Evolutionary conservation across 495 filamentous ascomycete species (phyloP).

Genomic region (Rhypophila decipiens): DNA sequence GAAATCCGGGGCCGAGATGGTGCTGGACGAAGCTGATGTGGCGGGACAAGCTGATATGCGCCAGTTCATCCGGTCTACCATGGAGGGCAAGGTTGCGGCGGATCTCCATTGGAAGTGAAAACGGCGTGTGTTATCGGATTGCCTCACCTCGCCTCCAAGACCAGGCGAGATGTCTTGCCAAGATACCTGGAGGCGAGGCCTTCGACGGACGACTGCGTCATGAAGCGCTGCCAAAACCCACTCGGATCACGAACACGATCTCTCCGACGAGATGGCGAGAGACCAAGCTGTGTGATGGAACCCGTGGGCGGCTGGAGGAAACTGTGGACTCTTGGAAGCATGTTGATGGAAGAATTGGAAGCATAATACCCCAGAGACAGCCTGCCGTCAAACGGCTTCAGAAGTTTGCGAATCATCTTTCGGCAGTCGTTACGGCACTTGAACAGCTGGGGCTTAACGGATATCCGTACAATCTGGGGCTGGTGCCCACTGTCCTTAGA

Average conservation of each 20-base stretch:
- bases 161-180: background rate
- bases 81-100: constrained; percentile 52
- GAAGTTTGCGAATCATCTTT: constrained; percentile 17
- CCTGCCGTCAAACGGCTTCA: constrained; percentile 10
- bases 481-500: constrained; percentile 1
- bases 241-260: background rate
- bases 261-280: background rate
- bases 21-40: constrained; percentile 34
- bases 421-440: constrained; percentile 10
- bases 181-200: background rate
- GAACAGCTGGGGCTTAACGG: constrained; percentile 5
- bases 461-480: background rate
- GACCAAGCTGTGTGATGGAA: too few relatives aligned
- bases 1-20: constrained; percentile 42
- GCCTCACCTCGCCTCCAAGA: background rate
- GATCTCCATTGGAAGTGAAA: constrained; percentile 57
- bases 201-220: background rate
- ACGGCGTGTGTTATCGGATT: background rate
- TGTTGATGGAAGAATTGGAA: constrained; percentile 5
- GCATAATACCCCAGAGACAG: constrained; percentile 7
- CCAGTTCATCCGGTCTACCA: constrained; percentile 55
- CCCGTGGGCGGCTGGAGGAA: background rate
- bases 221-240: background rate
- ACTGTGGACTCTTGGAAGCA: background rate
- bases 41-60: constrained; percentile 39